These are phyloP conservation scores for Carex pumila DNA, from an alignment of 176 grass and related monocot genomes.

Conservation along the genomic window DNA sequence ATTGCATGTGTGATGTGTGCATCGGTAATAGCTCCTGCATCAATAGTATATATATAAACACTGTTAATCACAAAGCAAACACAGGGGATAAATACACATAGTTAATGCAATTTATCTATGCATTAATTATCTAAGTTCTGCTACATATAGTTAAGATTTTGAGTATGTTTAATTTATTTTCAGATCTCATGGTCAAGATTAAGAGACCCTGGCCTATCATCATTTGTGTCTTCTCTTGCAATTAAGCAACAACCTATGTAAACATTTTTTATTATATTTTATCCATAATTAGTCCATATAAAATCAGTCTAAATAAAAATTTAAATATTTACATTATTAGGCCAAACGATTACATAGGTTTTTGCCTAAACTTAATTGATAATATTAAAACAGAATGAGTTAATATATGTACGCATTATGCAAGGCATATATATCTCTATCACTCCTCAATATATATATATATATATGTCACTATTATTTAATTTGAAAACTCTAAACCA, in stretches of 20 bases:
- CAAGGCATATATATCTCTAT: background rate
- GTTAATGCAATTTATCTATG: background rate
- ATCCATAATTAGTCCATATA: background rate
- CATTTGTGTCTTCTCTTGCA: background rate
- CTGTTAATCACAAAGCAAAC: background rate
- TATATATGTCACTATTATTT: background rate
- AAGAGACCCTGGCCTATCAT: background rate
- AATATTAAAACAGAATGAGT: background rate
- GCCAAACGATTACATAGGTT: background rate
- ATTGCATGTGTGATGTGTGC: constrained; percentile 81
- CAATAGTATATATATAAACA: background rate
- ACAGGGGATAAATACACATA: background rate
- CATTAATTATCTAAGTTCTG: background rate
- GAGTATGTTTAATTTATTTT: background rate
- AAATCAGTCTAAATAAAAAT: background rate
- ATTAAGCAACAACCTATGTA: background rate
- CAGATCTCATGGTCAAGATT: background rate
- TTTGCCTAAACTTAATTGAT: background rate
- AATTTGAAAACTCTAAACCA: background rate
- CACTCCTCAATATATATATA: no score
- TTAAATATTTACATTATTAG: background rate
- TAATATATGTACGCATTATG: background rate
- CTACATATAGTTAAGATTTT: background rate
- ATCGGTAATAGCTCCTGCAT: constrained; percentile 86
- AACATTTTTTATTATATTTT: background rate